Percentiles rank a stretch among this genome's conserved stretches.
Evolutionary conservation across 2,329 filamentous ascomycete species (phyloP).

Genomic region (Cercospora citrullina): DNA sequence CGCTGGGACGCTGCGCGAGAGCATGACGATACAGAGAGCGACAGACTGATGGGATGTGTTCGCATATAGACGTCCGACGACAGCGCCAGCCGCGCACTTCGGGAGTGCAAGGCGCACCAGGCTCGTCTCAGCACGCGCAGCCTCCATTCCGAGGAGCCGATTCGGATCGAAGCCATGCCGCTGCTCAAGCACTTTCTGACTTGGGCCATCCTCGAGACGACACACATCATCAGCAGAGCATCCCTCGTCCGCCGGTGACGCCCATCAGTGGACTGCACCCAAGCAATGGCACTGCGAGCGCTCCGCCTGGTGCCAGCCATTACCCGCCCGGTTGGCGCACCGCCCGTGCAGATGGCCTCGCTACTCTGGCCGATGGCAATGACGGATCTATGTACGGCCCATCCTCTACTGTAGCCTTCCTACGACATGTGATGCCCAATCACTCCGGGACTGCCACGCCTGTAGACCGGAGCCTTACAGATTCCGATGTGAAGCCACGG

Average conservation of each 20-base stretch:
- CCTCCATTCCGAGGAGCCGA: conserved; percentile 17
- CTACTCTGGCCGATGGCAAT: conserved; percentile 25
- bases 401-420: conserved; percentile 32
- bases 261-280: neutral
- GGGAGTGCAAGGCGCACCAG: neutral
- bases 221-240: neutral
- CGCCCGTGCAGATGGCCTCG: conserved; percentile 25
- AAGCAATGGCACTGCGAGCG: conserved; percentile 5
- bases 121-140: conserved; percentile 11
- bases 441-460: conserved; percentile 18
- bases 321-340: conserved; percentile 9
- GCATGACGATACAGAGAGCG: neutral
- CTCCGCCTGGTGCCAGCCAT: neutral
- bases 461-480: conserved; percentile 11
- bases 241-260: neutral
- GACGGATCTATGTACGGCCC: conserved; percentile 30
- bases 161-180: conserved; percentile 19
- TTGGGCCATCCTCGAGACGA: conserved; percentile 7
- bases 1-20: neutral
- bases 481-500: conserved; percentile 16
- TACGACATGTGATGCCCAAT: conserved; percentile 27
- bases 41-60: neutral
- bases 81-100: conserved; percentile 16
- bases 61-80: conserved; percentile 21
- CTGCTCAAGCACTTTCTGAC: conserved; percentile 26